Conservation (phyloP, 805 yeast genomes). For the Cyberlindnera maclurae region DNA sequence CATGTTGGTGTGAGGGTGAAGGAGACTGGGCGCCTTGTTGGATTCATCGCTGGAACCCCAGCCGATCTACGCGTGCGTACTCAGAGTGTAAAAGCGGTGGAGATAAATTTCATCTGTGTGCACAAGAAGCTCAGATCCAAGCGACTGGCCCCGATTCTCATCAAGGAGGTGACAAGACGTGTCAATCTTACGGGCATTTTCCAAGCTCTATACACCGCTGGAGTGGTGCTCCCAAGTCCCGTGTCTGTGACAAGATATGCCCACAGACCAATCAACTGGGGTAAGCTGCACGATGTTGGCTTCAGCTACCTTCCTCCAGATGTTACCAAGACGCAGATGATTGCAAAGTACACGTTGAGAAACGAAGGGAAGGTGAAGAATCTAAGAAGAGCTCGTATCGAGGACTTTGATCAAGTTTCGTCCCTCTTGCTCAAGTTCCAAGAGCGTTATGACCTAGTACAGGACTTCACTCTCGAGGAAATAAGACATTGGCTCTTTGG, state of each 20-base stretch:
- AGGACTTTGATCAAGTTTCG: conserved; percentile 61
- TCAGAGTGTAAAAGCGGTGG: conserved; percentile 56
- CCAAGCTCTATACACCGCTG: conserved; percentile 96
- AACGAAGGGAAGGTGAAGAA: conserved; percentile 43
- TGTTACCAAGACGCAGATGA: conserved; percentile 64
- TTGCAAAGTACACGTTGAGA: conserved; percentile 58
- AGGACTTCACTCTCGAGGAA: conserved; percentile 61
- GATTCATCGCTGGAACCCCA: conserved; percentile 90
- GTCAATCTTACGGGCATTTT: conserved; percentile 79
- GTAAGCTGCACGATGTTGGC: conserved; percentile 81
- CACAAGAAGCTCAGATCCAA: conserved; percentile 93
- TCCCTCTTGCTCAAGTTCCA: conserved; percentile 58
- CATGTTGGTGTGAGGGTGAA: conserved; percentile 88
- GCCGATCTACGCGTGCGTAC: conserved; percentile 55
- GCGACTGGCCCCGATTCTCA: conserved; percentile 88
- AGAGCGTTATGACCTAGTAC: conserved; percentile 63
- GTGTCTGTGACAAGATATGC: conserved; percentile 81
- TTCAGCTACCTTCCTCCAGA: conserved; percentile 74
- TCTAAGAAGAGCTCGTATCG: conserved; percentile 40
- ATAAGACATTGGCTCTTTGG: conserved; percentile 78
- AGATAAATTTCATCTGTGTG: conserved; percentile 88
- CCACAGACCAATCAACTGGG: conserved; percentile 93
- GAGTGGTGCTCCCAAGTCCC: conserved; percentile 88
- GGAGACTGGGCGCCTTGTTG: conserved; percentile 70
- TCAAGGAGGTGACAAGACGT: conserved; percentile 89